Conservation (phyloP, 2,329 filamentous ascomycete species). For the Didymella pinodella region DNA sequence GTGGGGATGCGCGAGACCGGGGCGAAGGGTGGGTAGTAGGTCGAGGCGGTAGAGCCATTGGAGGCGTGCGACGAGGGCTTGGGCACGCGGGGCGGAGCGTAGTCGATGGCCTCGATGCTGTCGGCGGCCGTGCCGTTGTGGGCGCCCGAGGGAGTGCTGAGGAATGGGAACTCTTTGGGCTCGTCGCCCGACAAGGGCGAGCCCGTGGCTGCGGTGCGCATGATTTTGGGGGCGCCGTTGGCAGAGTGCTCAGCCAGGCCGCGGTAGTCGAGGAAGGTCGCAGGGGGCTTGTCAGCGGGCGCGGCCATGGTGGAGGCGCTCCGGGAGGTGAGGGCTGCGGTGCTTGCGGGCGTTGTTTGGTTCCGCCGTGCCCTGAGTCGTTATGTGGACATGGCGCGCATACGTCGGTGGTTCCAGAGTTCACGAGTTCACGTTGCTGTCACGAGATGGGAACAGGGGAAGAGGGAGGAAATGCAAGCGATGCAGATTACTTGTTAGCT, state of each 20-base stretch:
- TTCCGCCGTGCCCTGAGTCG: slow-evolving; percentile 18
- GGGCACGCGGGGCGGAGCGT: slow-evolving; percentile 25
- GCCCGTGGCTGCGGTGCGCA: slow-evolving; percentile 42
- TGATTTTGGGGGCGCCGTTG: slow-evolving; percentile 38
- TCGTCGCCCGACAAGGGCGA: slow-evolving; percentile 40
- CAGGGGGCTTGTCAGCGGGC: slow-evolving; percentile 8
- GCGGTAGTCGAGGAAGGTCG: slow-evolving; percentile 3
- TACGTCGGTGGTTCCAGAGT: neutral
- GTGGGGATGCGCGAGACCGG: slow-evolving; percentile 45
- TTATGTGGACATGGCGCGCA: slow-evolving; percentile 23
- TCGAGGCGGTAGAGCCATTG: slow-evolving; percentile 33
- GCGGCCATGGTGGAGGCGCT: slow-evolving; percentile 10
- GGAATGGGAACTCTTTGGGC: slow-evolving; percentile 50
- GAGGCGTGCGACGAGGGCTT: slow-evolving; percentile 33
- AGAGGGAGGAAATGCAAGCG: neutral
- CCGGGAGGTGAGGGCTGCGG: slow-evolving; percentile 1
- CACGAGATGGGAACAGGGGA: neutral
- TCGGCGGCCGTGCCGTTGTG: slow-evolving; percentile 31
- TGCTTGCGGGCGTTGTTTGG: slow-evolving; percentile 19
- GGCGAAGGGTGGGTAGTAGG: slow-evolving; percentile 41
- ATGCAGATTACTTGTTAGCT: neutral
- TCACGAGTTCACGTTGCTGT: slow-evolving; percentile 17
- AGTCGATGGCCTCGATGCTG: slow-evolving; percentile 27
- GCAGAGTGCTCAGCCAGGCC: slow-evolving; percentile 1
- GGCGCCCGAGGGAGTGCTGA: slow-evolving; percentile 25